These are phyloP conservation scores for Russula vinacea DNA, from an alignment of 768 basidiomycete genomes.

Conservation along the genomic window DNA sequence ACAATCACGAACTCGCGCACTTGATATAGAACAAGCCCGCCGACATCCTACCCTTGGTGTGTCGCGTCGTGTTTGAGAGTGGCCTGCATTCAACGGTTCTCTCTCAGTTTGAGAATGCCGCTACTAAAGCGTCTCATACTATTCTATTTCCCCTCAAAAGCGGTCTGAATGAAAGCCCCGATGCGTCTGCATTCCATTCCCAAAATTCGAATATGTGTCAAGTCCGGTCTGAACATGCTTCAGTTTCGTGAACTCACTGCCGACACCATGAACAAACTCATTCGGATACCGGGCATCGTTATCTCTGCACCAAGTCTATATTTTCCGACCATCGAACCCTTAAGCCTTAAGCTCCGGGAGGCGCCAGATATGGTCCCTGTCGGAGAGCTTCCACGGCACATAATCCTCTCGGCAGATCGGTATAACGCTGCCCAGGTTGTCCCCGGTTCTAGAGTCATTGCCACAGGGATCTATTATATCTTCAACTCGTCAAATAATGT, in stretches of 20 bases:
- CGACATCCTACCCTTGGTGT: conserved; percentile 82
- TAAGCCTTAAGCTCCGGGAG: conserved; percentile 96
- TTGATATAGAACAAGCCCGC: conserved; percentile 85
- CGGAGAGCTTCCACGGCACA: conserved; percentile 94
- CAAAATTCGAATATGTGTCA: conserved; percentile 82
- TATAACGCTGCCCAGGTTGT: conserved; percentile 91
- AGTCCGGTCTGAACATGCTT: conserved; percentile 87
- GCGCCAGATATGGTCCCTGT: conserved; percentile 99
- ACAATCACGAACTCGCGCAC: conserved; percentile 92
- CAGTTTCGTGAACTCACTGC: conserved; percentile 94
- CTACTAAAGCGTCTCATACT: conserved; percentile 75
- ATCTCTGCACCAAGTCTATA: conserved; percentile 92
- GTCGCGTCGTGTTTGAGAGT: conserved; percentile 31
- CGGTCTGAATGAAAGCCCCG: conserved; percentile 44
- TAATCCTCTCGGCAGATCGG: conserved; percentile 87
- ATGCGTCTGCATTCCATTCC: conserved; percentile 48
- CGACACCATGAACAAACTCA: conserved; percentile 91
- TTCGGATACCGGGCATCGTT: conserved; percentile 96
- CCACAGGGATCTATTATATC: conserved; percentile 95
- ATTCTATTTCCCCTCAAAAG: conserved; percentile 80
- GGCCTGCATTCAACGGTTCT: background rate
- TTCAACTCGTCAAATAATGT: conserved; percentile 88
- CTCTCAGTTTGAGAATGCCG: conserved; percentile 84
- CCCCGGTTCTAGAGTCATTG: conserved; percentile 89
- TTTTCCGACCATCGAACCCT: conserved; percentile 96